phyloP scores from a whole-genome alignment of 768 basidiomycete species.

The Suillus brevipes region DNA sequence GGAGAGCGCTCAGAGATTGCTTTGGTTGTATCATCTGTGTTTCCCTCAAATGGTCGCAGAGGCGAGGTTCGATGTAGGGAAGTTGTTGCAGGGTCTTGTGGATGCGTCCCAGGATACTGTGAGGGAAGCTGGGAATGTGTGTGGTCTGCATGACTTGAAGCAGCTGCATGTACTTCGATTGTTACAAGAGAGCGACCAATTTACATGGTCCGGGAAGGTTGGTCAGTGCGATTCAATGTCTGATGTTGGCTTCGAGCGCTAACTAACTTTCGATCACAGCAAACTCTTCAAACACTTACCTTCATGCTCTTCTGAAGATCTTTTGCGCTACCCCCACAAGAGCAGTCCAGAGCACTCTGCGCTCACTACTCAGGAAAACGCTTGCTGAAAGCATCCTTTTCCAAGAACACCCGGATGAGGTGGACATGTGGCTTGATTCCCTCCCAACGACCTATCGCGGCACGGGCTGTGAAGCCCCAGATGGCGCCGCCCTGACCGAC shows the following conservation, averaged over 20 bases:
- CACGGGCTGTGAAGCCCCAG: constrained; percentile 43
- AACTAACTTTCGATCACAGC: constrained; percentile 27
- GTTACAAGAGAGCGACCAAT: constrained; percentile 76
- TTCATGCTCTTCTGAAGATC: constrained; percentile 70
- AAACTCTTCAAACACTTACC: constrained; percentile 58
- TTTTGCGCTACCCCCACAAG: constrained; percentile 51
- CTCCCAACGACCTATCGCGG: constrained; percentile 48
- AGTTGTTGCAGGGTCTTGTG: constrained; percentile 57
- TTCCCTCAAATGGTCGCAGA: constrained; percentile 75
- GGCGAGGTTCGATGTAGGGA: constrained; percentile 83
- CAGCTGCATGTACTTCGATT: constrained; percentile 79
- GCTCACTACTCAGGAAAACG: constrained; percentile 58
- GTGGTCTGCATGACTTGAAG: constrained; percentile 52
- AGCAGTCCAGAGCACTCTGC: constrained; percentile 53
- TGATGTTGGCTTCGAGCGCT: background rate
- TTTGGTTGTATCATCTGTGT: constrained; percentile 84
- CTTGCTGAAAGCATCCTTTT: constrained; percentile 77
- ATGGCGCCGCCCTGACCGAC: constrained; percentile 51
- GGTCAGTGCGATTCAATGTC: constrained; percentile 42
- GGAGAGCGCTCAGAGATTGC: constrained; percentile 76
- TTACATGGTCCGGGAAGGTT: constrained; percentile 73
- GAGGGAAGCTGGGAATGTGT: constrained; percentile 40
- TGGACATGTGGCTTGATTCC: constrained; percentile 70
- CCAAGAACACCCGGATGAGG: constrained; percentile 71
- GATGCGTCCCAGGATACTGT: constrained; percentile 55